These are phyloP conservation scores for Curvularia eragrostidis DNA, from an alignment of 2,329 filamentous ascomycete species.

Conservation along the genomic window DNA sequence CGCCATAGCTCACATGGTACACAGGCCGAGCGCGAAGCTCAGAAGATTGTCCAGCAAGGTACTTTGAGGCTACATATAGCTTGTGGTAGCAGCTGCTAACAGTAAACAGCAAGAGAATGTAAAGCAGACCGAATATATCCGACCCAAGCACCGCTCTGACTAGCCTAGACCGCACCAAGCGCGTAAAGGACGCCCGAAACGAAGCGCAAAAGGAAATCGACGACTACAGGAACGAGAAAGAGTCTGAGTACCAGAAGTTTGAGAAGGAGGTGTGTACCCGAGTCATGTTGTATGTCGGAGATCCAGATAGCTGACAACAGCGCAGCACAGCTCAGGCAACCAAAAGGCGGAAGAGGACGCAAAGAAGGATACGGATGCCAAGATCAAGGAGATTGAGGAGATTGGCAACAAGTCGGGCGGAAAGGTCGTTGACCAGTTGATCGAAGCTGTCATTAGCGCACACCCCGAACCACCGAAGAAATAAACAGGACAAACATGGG, in stretches of 20 bases:
- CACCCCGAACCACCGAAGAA: conserved; percentile 70
- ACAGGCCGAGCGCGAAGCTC: conserved; percentile 95
- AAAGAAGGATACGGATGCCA: conserved; percentile 77
- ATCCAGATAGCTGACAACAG: conserved; percentile 24
- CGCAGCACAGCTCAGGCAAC: conserved; percentile 90
- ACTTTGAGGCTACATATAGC: conserved; percentile 34
- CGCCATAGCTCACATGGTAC: conserved; percentile 48
- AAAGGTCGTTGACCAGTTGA: conserved; percentile 81
- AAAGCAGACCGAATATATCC: conserved; percentile 40
- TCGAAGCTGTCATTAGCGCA: conserved; percentile 84
- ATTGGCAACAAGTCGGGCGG: conserved; percentile 80
- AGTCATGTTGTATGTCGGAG: background rate
- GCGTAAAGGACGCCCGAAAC: conserved; percentile 92
- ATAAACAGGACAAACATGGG: conserved; percentile 8
- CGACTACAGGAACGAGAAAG: conserved; percentile 86
- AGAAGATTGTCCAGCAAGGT: conserved; percentile 99
- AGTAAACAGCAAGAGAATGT: conserved; percentile 81
- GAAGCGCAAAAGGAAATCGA: conserved; percentile 99
- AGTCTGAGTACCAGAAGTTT: conserved; percentile 93
- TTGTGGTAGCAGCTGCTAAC: conserved; percentile 22
- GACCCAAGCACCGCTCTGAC: conserved; percentile 28
- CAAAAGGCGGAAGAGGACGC: conserved; percentile 74
- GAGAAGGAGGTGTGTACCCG: conserved; percentile 71
- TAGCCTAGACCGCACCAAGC: conserved; percentile 82
- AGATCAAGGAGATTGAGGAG: conserved; percentile 81